Percentiles rank a stretch among this genome's conserved stretches.
Conservation (phyloP, 164 flowering plant genomes). For the Sextonia rubra region DNA sequence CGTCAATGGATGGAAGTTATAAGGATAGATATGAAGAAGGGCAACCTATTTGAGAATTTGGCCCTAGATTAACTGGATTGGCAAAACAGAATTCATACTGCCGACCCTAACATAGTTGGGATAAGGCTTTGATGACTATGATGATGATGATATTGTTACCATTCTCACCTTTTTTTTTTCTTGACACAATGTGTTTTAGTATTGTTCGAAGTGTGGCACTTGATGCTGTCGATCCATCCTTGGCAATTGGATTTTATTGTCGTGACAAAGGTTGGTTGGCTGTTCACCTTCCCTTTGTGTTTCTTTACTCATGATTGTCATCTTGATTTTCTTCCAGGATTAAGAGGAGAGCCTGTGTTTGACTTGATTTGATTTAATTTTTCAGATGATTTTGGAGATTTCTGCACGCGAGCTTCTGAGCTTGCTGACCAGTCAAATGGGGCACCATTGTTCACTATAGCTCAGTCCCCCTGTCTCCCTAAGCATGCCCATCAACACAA, state of each 20-base stretch:
- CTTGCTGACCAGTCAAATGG: constrained; percentile 71
- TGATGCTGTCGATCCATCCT: constrained; percentile 77
- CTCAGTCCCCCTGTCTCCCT: constrained; percentile 27
- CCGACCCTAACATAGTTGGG: no score
- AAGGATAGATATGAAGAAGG: no score
- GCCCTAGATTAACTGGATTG: no score
- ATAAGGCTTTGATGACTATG: no score
- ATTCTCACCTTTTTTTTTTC: neutral
- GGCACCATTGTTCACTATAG: constrained; percentile 79
- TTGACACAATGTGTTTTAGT: constrained; percentile 26
- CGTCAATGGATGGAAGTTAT: no score
- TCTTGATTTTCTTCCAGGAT: neutral
- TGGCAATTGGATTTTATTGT: constrained; percentile 94
- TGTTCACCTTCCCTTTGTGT: neutral
- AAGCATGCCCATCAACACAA: constrained; percentile 25
- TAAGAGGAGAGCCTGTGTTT: constrained; percentile 38
- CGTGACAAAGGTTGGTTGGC: constrained; percentile 56
- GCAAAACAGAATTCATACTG: no score
- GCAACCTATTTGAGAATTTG: no score
- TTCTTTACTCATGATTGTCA: neutral
- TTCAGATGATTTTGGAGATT: constrained; percentile 86
- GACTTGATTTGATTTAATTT: neutral
- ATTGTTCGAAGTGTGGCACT: constrained; percentile 53
- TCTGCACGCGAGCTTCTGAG: constrained; percentile 68
- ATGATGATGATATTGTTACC: no score